Conservation (phyloP, 2,329 filamentous ascomycete species). For the Nothophaeocryptopus gaeumannii region DNA sequence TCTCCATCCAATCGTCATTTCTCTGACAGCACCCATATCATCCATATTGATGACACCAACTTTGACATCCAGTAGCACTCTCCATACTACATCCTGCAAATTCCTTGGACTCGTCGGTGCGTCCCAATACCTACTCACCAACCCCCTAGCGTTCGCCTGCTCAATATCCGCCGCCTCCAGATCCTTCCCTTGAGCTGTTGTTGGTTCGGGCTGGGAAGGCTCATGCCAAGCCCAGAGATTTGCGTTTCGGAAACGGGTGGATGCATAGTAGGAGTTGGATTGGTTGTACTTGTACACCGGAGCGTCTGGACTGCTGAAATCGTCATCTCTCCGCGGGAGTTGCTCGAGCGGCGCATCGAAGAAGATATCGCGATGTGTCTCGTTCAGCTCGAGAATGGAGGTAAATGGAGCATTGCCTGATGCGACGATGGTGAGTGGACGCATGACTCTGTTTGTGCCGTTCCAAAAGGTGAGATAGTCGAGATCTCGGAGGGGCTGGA, state of each 20-base stretch:
- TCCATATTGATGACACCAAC: constrained; percentile 58
- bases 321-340: constrained; percentile 25
- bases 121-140: constrained; percentile 50
- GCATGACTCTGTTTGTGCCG: constrained; percentile 48
- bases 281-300: constrained; percentile 45
- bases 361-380: constrained; percentile 53
- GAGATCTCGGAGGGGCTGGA: constrained; percentile 57
- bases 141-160: not conserved
- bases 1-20: constrained; percentile 4
- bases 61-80: constrained; percentile 51
- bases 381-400: constrained; percentile 48
- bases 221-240: constrained; percentile 41
- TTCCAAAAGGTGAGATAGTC: constrained; percentile 52
- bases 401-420: constrained; percentile 60
- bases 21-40: constrained; percentile 35
- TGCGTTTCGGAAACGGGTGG: constrained; percentile 57
- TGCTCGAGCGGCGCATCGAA: constrained; percentile 62
- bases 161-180: not conserved
- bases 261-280: constrained; percentile 66
- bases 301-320: constrained; percentile 15
- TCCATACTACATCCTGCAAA: constrained; percentile 54
- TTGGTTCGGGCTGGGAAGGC: constrained; percentile 47
- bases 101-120: constrained; percentile 54
- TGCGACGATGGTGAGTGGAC: not conserved
- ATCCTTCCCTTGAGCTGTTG: constrained; percentile 13